Base-by-base conservation (phyloP, 140 eudicot genomes). In the Senecio squalidus region DNA sequence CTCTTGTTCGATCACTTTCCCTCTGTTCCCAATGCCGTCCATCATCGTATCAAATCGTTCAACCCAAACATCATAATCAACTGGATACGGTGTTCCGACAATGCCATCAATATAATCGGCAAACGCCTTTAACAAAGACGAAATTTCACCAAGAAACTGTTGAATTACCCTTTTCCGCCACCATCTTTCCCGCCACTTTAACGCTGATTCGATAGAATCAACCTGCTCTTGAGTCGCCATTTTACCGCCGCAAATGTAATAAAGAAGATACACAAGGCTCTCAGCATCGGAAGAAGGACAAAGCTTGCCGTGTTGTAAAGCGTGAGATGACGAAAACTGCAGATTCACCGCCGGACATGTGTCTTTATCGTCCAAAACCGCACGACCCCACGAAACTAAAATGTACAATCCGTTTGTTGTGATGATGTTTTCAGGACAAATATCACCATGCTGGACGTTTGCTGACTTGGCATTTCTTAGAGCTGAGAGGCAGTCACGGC, bases 171-270 rank as follows among this genome's bases (percentile, higher is more conserved):
- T 62, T 51, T 82, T 85, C 9, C 83, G 66, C 97, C 97, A 89
- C 47, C 86, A 75, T 52, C 73, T 85, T 54, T 89, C 84, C 58
- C 95, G 76, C 97, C 94, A 85, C 49, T 82, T 79, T 52, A 89
- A 65, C 1, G 97, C 95, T 13, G 95, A 85, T 57, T 89, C 97
- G 5, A 89, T 89, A 3, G 97, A 89, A 70, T 89, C 97, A n/a
- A 80, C 84, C 49, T 74, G 82, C 58, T 58, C 62, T 52, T 60
- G 70, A 61, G 56, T 71, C 31, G 91, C 92, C 79, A 85, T 76
- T 55, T 57, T 78, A n/a, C 89, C 93, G 3, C 97, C 95, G 57
- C 82, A 75, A 60, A 80, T 64, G 44, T 69, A 89, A 53, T 80
- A 89, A 5, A 85, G 77, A 52, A 85, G 70, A 36, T 85, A 89